Conservation (phyloP, 129 eudicot species). For the Pulicaria dysenterica region DNA sequence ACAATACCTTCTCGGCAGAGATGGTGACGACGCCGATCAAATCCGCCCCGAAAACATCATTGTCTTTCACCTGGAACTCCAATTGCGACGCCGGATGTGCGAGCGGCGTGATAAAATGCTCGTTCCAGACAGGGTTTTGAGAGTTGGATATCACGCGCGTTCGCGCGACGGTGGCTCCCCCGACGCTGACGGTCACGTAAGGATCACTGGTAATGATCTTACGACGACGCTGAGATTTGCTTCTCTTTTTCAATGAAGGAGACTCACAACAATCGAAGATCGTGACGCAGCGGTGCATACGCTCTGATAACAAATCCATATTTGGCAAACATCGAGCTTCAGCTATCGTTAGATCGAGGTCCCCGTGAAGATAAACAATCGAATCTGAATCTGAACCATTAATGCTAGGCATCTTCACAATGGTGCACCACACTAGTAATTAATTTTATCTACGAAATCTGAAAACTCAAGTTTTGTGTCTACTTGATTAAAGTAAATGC, state of each 20-base stretch:
- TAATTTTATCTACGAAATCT: neutral
- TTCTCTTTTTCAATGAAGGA: conserved; percentile 5
- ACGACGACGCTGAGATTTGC: conserved; percentile 31
- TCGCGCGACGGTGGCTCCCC: conserved; percentile 78
- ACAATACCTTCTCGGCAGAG: conserved; percentile 45
- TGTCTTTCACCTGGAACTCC: conserved; percentile 74
- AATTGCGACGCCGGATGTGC: conserved; percentile 73
- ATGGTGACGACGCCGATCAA: conserved; percentile 58
- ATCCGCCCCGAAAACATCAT: conserved; percentile 82
- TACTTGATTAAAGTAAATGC: conserved; percentile 3
- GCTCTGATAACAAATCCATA: conserved; percentile 70
- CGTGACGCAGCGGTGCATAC: conserved; percentile 56
- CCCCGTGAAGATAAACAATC: conserved; percentile 68
- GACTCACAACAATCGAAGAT: conserved; percentile 34
- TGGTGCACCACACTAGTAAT: neutral
- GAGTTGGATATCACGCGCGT: conserved; percentile 73
- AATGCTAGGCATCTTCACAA: conserved; percentile 14
- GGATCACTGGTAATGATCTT: conserved; percentile 92
- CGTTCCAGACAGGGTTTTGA: conserved; percentile 74
- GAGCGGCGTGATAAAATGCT: conserved; percentile 56
- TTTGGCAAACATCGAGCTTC: conserved; percentile 73
- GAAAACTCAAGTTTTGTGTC: neutral
- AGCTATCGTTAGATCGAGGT: conserved; percentile 63
- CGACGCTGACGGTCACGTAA: conserved; percentile 71
- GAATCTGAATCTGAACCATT: conserved; percentile 32